Evolutionary conservation across 2,329 filamentous ascomycete genomes (phyloP).

Genomic region (Exophiala phaeomuriformis): DNA sequence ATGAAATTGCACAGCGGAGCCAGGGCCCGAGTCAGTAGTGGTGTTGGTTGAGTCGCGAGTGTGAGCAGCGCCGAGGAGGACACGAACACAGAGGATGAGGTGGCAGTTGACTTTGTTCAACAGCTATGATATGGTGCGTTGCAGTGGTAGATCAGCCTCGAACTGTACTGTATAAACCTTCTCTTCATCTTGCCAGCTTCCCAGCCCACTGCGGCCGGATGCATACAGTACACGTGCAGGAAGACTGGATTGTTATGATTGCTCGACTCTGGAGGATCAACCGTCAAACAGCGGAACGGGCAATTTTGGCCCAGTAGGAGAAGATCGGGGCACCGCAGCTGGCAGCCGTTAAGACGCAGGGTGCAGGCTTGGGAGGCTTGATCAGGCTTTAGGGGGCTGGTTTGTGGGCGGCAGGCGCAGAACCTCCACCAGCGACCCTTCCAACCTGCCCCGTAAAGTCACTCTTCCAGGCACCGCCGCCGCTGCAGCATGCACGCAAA

Average conservation of each 20-base stretch:
- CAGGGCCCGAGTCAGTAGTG: too few species aligned
- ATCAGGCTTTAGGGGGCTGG: not conserved
- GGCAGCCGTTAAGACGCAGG: not conserved
- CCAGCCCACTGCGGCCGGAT: too few species aligned
- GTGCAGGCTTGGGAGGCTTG: not conserved
- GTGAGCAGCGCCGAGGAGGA: too few species aligned
- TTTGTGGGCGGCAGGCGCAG: not conserved
- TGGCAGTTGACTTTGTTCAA: too few species aligned
- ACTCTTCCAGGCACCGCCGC: too few species aligned
- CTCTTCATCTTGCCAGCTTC: not conserved
- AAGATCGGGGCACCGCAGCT: not conserved
- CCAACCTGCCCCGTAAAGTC: not conserved
- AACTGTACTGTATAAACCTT: too few species aligned
- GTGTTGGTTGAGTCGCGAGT: too few species aligned
- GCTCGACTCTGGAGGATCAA: conserved; percentile 1
- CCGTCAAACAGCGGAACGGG: conserved; percentile 4
- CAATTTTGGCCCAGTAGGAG: conserved; percentile 1
- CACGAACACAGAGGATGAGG: too few species aligned
- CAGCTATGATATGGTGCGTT: too few species aligned
- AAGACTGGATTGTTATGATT: not conserved
- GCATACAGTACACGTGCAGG: too few species aligned
- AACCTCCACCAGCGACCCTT: not conserved
- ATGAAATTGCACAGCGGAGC: too few species aligned
- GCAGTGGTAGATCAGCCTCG: too few species aligned
- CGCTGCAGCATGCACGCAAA: not conserved